Percentiles rank a stretch among this genome's conserved stretches.
Evolutionary conservation across 164 flowering plant genomes (phyloP).

Genomic region (Kingdonia uniflora): DNA sequence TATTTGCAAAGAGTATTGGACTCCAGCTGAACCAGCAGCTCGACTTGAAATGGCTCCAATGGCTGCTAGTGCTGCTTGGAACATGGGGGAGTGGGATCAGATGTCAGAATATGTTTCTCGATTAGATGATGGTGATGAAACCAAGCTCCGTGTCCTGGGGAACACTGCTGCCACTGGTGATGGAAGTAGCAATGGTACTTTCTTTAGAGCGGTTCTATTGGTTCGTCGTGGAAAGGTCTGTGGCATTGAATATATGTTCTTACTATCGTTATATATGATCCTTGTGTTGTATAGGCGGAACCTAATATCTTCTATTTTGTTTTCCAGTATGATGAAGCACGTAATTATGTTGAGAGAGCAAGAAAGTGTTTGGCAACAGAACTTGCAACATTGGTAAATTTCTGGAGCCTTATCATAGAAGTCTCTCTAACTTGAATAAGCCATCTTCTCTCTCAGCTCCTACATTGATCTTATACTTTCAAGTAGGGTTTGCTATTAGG

Average conservation of each 20-base stretch:
- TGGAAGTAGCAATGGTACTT: slow-evolving; percentile 91
- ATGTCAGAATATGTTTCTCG: slow-evolving; percentile 93
- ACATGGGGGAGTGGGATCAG: slow-evolving; percentile 99
- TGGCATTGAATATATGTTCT: no score
- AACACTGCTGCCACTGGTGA: slow-evolving; percentile 79
- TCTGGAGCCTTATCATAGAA: background rate
- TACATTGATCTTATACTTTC: no score
- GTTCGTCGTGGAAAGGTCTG: slow-evolving; percentile 85
- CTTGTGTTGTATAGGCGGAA: background rate
- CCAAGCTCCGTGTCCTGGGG: slow-evolving; percentile 65
- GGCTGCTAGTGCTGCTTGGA: slow-evolving; percentile 99
- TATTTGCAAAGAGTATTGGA: slow-evolving; percentile 96
- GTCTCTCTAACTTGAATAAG: no score
- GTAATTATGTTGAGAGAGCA: slow-evolving; percentile 91
- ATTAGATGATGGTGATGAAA: slow-evolving; percentile 97
- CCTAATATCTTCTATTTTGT: background rate
- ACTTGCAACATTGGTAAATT: slow-evolving; percentile 92
- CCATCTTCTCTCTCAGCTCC: no score
- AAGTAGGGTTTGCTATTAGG: slow-evolving; percentile 29
- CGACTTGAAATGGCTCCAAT: slow-evolving; percentile 98
- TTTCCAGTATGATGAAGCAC: slow-evolving; percentile 89
- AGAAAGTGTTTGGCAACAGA: slow-evolving; percentile 98
- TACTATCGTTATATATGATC: background rate
- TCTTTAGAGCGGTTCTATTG: slow-evolving; percentile 82
- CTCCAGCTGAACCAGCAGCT: slow-evolving; percentile 88